Evolutionary conservation across 176 grass and related monocot species (phyloP).

Genomic region (Leersia perrieri): DNA sequence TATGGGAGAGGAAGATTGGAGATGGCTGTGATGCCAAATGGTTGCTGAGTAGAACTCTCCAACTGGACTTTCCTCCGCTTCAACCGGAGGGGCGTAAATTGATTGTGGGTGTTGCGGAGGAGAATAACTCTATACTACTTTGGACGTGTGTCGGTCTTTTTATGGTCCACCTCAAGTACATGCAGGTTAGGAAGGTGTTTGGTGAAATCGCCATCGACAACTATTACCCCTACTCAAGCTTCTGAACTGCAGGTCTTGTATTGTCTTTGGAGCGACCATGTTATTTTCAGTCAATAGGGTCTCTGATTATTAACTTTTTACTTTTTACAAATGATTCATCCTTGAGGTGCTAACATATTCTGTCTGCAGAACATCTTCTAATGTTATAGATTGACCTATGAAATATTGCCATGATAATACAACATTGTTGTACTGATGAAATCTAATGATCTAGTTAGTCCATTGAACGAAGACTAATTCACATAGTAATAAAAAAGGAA

Average conservation of each 20-base stretch:
- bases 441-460: background rate
- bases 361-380: background rate
- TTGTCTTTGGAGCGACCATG: background rate
- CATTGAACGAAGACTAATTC: background rate
- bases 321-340: background rate
- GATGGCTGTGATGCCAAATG: background rate
- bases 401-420: background rate
- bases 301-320: no score
- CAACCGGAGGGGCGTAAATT: background rate
- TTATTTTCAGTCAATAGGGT: background rate
- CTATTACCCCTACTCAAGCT: background rate
- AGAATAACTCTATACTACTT: background rate
- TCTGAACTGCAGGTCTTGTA: background rate
- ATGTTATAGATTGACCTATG: background rate
- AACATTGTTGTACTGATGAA: background rate
- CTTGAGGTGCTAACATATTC: background rate
- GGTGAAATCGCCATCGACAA: background rate
- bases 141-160: background rate
- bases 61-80: background rate
- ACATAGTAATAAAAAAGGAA: background rate
- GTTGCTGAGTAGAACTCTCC: background rate
- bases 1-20: background rate
- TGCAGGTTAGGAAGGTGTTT: background rate
- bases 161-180: background rate
- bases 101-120: background rate